Evolutionary conservation across 352 stramenopile genomes (phyloP).

Genomic region (Phytophthora sojae): DNA sequence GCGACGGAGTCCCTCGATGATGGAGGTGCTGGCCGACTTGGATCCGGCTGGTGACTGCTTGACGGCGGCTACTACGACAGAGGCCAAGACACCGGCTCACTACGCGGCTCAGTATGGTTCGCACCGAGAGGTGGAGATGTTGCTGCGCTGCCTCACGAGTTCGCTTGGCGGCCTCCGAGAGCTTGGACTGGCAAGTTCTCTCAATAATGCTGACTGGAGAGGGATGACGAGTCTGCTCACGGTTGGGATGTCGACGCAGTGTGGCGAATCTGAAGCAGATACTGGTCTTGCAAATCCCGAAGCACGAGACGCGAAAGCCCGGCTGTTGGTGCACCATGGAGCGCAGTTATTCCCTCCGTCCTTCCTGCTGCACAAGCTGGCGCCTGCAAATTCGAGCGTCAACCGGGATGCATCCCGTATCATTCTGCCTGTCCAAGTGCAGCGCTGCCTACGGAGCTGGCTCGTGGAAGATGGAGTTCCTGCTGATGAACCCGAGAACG

Average conservation of each 20-base stretch:
- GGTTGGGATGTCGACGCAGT: not conserved
- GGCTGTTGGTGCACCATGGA: slow-evolving; percentile 25
- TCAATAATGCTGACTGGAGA: slow-evolving; percentile 2
- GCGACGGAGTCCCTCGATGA: slow-evolving; percentile 10
- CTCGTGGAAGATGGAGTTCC: slow-evolving; percentile 4
- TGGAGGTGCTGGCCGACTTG: slow-evolving; percentile 24
- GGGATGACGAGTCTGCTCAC: slow-evolving; percentile 17
- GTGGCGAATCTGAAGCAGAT: not conserved
- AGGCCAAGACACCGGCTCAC: slow-evolving; percentile 14
- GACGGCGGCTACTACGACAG: not conserved
- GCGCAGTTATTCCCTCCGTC: slow-evolving; percentile 11
- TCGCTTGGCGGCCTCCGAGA: slow-evolving; percentile 10
- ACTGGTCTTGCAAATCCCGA: not conserved
- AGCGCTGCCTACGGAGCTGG: slow-evolving; percentile 9
- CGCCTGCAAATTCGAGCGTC: not conserved
- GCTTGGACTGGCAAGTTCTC: slow-evolving; percentile 10
- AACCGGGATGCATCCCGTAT: not conserved
- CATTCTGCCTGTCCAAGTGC: slow-evolving; percentile 7
- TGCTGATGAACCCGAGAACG: slow-evolving; percentile 1
- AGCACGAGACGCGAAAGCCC: slow-evolving; percentile 4
- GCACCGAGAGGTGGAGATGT: slow-evolving; percentile 14
- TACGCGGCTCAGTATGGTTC: slow-evolving; percentile 24
- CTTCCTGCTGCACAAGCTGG: not conserved
- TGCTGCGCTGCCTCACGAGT: slow-evolving; percentile 11
- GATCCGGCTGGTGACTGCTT: slow-evolving; percentile 11